Conservation (phyloP, 148 eudicot species). For the Nepenthes mirabilis region DNA sequence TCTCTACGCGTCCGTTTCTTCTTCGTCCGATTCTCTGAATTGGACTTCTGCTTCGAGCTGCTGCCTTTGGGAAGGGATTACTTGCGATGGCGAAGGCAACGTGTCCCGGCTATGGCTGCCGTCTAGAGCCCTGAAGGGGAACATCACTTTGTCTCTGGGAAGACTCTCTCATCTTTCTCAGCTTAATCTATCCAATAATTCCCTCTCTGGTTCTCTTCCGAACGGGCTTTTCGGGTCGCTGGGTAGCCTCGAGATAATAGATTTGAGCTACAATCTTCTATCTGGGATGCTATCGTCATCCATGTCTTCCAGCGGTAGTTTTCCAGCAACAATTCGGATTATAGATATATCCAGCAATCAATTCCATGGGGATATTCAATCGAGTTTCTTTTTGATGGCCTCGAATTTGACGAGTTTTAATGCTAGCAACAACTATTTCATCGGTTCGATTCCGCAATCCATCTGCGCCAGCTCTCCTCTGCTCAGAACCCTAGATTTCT, state of each 20-base stretch:
- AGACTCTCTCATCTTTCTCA: slow-evolving; percentile 40
- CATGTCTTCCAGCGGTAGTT: slow-evolving; percentile 15
- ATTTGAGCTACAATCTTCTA: slow-evolving; percentile 53
- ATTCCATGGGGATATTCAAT: slow-evolving; percentile 37
- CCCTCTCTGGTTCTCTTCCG: slow-evolving; percentile 51
- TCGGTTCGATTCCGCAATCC: slow-evolving; percentile 40
- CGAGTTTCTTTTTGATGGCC: slow-evolving; percentile 23
- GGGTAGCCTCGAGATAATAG: slow-evolving; percentile 34
- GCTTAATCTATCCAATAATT: slow-evolving; percentile 56
- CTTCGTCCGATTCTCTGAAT: slow-evolving; percentile 21
- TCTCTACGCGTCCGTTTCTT: slow-evolving; percentile 24
- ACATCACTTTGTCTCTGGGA: slow-evolving; percentile 23
- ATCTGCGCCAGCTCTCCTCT: slow-evolving; percentile 30
- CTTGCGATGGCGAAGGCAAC: slow-evolving; percentile 31
- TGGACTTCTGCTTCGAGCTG: slow-evolving; percentile 50
- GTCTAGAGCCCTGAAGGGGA: slow-evolving; percentile 31
- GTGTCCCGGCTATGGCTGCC: slow-evolving; percentile 15
- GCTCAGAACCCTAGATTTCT: slow-evolving; percentile 43
- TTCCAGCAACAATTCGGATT: slow-evolving; percentile 24
- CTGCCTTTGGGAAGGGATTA: slow-evolving; percentile 70
- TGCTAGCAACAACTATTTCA: slow-evolving; percentile 46
- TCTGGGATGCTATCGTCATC: slow-evolving; percentile 27
- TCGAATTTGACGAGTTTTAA: slow-evolving; percentile 41
- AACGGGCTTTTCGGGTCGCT: slow-evolving; percentile 38
- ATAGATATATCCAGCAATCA: slow-evolving; percentile 50